These are phyloP conservation scores for Selenicereus undatus DNA, from an alignment of 148 eudicot genomes.

Conservation along the genomic window DNA sequence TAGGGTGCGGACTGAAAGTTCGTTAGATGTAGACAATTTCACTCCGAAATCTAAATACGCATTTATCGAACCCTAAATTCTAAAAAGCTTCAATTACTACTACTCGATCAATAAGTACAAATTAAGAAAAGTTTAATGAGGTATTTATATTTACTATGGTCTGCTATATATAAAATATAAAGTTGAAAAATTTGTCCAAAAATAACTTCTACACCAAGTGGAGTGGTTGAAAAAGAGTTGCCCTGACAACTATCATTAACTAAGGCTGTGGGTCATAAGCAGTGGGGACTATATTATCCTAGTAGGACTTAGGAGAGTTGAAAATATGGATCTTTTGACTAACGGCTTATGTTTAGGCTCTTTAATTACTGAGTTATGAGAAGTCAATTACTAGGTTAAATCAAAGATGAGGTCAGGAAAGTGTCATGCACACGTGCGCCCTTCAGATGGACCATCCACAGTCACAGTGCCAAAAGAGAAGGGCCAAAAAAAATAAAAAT, in stretches of 20 bases:
- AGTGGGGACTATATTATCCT: neutral
- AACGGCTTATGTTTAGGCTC: neutral
- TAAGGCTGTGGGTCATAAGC: slow-evolving; percentile 10
- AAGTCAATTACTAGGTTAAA: slow-evolving; percentile 28
- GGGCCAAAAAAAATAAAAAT: no score
- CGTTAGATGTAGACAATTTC: no score
- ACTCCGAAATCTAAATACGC: no score
- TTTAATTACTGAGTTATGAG: slow-evolving; percentile 9
- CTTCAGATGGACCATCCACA: slow-evolving; percentile 28
- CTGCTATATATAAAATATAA: neutral
- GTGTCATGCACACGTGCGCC: slow-evolving; percentile 34
- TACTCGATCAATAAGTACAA: no score
- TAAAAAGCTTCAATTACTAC: neutral
- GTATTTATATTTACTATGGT: neutral
- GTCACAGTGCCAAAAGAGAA: neutral
- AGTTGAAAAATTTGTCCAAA: neutral
- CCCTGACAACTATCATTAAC: neutral
- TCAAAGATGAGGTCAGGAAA: slow-evolving; percentile 25
- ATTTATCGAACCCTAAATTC: neutral
- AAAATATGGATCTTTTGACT: slow-evolving; percentile 16
- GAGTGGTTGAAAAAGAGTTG: neutral
- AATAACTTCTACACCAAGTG: neutral
- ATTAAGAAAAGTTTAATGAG: no score
- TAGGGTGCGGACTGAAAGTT: neutral
- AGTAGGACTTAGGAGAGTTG: neutral